Evolutionary conservation across 306 rosid genomes (phyloP).

Genomic region (Cicer yamashitae): DNA sequence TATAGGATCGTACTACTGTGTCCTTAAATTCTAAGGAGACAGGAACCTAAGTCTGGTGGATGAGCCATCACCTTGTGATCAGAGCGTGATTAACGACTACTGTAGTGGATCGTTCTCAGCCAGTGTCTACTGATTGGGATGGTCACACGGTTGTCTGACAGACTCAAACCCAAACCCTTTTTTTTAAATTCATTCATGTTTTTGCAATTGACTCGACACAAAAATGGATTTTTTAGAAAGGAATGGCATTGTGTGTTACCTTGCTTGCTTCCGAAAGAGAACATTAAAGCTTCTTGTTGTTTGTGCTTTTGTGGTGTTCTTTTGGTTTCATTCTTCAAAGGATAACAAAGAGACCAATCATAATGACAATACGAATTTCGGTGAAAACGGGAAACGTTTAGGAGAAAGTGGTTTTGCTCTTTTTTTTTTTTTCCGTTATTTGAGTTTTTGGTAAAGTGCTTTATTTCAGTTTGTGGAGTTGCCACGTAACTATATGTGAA

Average conservation of each 20-base stretch:
- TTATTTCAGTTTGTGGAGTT: background rate
- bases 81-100: conserved; percentile 37
- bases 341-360: background rate
- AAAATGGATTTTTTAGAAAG: too few species aligned
- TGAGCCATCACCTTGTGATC: conserved; percentile 14
- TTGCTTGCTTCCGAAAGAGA: background rate
- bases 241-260: background rate
- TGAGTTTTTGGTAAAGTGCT: background rate
- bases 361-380: background rate
- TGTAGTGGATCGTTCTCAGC: background rate
- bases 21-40: conserved; percentile 36
- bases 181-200: too few species aligned
- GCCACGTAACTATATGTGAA: background rate
- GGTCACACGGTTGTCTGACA: background rate
- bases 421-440: background rate
- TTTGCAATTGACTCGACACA: background rate
- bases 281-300: background rate
- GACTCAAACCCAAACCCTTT: background rate
- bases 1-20: conserved; percentile 26
- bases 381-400: background rate
- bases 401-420: background rate
- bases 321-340: background rate
- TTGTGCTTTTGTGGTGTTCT: background rate
- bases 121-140: background rate
- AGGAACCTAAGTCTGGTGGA: conserved; percentile 30